Base-by-base conservation (phyloP, 139 green algal species). In the Auxenochlorella protothecoides region DNA sequence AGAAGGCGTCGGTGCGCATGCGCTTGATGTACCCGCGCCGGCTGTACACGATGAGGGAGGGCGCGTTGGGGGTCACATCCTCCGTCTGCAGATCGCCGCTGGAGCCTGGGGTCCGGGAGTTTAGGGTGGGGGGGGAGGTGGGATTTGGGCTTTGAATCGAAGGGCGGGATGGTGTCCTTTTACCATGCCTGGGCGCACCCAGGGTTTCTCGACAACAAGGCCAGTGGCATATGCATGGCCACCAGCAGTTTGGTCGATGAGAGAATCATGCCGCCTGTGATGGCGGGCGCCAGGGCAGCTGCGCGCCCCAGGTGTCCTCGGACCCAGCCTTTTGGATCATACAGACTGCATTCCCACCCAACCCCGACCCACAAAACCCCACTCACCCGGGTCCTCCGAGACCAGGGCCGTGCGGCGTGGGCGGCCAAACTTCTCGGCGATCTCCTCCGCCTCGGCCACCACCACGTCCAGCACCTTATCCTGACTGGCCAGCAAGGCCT, bases 1-100 rank as follows among this genome's bases (percentile, higher is more conserved):
- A 69, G 63, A 96, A 93, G 10, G 79, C 72, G 70, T 89, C 79
- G 2, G 74, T 65, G n/a, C 65, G 67, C 83, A 96, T 91, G 56
- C 91, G 81, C 80, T 97, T 97, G 78, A 97, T 85, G 84, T 89
- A 97, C n/a, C 92, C 92, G 14, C 74, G 72, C 15, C 80, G 71
- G 68, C 72, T 88, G 74, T 92, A 82, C 5, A 87, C 74, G 4
- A 96, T 44, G 63, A 96, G 80, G 75, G 72, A 82, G 14, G 81
- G 74, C 9, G 70, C 71, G 70, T 92, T 91, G 66, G 84, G 85
- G 5, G 87, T 81, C 4, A 93, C 16, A 56, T 90, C 88, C 66
- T 87, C 82, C n/a, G 72, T 55, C 12, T 15, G 54, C 68, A 83
- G 69, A 56, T 76, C 77, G 10, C 27, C 27, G 27, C 27, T 44